Evolutionary conservation across 805 yeast genomes (phyloP).

Genomic region (Pichia pseudocactophila): DNA sequence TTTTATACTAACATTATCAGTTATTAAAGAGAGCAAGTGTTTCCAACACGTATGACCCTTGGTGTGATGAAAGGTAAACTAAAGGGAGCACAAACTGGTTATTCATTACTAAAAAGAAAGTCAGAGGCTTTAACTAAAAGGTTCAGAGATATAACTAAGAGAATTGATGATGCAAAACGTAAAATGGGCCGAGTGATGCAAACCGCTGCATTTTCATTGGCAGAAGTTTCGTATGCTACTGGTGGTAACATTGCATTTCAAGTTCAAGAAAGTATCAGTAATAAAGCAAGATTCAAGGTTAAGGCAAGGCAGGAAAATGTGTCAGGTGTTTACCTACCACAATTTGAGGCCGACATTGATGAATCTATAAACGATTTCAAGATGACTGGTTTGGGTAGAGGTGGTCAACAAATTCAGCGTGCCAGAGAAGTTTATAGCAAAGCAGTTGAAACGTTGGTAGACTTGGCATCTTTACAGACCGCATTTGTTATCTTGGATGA

Average conservation of each 20-base stretch:
- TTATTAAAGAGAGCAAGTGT: constrained; percentile 76
- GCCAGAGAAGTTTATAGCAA: constrained; percentile 89
- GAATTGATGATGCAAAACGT: constrained; percentile 90
- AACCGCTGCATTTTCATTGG: constrained; percentile 93
- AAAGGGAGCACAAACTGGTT: constrained; percentile 97
- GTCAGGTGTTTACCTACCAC: constrained; percentile 90
- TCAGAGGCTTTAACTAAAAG: constrained; percentile 95
- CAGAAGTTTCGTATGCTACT: constrained; percentile 95
- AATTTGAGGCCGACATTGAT: constrained; percentile 78
- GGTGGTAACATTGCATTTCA: constrained; percentile 94
- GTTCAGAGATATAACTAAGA: constrained; percentile 87
- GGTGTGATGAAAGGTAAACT: constrained; percentile 91
- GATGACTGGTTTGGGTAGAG: constrained; percentile 94
- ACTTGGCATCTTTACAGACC: constrained; percentile 90
- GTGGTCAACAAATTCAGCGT: constrained; percentile 95
- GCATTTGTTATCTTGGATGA: constrained; percentile 95
- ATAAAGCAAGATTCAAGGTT: constrained; percentile 82
- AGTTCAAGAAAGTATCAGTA: constrained; percentile 82
- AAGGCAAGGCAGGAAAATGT: constrained; percentile 93
- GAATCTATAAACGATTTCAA: constrained; percentile 87
- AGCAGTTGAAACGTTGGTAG: constrained; percentile 96
- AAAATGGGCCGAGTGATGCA: constrained; percentile 99
- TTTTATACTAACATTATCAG: constrained; percentile 3
- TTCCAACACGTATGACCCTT: constrained; percentile 96
- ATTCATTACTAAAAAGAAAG: constrained; percentile 84